Base-by-base conservation (phyloP, 306 rosid species). In the Canavalia gladiata region DNA sequence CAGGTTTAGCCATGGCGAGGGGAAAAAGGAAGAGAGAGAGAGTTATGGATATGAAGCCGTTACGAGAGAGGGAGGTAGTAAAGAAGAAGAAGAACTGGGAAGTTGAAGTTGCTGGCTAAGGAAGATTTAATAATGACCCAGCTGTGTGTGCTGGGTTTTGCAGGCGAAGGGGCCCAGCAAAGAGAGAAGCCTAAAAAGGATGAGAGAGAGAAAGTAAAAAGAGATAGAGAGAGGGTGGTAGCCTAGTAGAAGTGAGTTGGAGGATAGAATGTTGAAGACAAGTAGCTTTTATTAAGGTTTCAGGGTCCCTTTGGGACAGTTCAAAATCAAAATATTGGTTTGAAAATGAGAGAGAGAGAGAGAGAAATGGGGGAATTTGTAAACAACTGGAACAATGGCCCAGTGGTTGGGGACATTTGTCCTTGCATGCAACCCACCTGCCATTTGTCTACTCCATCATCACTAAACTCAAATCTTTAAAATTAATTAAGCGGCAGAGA, bases 261-360 rank as follows among this genome's bases (percentile, higher is more conserved):
- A 42, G 76, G 68, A 84, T 64, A 76, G 94, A 88, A 87, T 88
- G 94, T 88, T 78, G 90, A 88, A 71, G 94, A 92, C 94, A 88
- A 81, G 88, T 75, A 84, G 89, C 88, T 87, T 92, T 91, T 89
- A 91, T 92, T 92, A 90, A 89, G 97, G 98, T 86, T 91, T 77
- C 86, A 82, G 89, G 94, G 90, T 71, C 75, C 85, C 81, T 63
- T 71, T 84, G 62, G 72, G 87, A 86, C 85, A 87, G 39, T 84
- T 88, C 77, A 78, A 77, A 77, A 87, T 83, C 12, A 29, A 77
- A 55, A 74, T 55, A 65, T 42, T 74, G 63, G 63, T 37, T 63
- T 28, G 42, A 39, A 41, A 72, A 63, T 4, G 9, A 74, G 10
- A 11, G 25, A 72, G 52, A 49, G 46, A 29, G 46, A 72, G 52